A percentile compares a stretch with the other conserved stretches of the same genome.
These are phyloP conservation scores for Lathyrus aphaca DNA, from an alignment of 306 rosid species.

Conservation along the genomic window DNA sequence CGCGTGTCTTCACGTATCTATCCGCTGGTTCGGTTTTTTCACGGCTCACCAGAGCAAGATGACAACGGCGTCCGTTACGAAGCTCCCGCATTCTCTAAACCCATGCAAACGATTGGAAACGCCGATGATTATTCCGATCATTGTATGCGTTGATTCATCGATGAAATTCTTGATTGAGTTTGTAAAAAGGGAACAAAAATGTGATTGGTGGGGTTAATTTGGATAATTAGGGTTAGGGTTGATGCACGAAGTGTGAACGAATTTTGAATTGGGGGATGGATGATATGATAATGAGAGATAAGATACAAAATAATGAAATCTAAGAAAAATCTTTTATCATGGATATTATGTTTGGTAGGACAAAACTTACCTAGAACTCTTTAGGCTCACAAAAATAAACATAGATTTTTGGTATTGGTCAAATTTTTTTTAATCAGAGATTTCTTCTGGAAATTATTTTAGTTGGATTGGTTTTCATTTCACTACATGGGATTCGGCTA, in stretches of 20 bases:
- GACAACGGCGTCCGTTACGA: conserved; percentile 79
- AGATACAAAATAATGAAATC: not conserved
- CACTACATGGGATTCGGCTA: too few species aligned
- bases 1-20: conserved; percentile 74
- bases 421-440: too few species aligned
- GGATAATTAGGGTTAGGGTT: conserved; percentile 53
- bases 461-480: too few species aligned
- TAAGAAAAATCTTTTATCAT: not conserved
- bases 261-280: not conserved
- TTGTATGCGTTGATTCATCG: conserved; percentile 59
- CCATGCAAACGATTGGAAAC: conserved; percentile 68
- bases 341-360: not conserved
- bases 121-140: conserved; percentile 55
- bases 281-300: conserved; percentile 2
- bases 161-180: conserved; percentile 24
- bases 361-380: not conserved
- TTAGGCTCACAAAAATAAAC: too few species aligned
- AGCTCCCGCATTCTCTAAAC: conserved; percentile 89
- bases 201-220: not conserved
- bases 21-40: conserved; percentile 48
- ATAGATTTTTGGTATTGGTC: too few species aligned
- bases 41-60: conserved; percentile 68
- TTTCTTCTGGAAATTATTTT: too few species aligned
- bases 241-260: conserved; percentile 20
- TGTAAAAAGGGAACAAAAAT: not conserved